Evolutionary conservation across 2,329 filamentous ascomycete genomes (phyloP), one percentile per base, ranked within the genome.

Genomic region (Apiospora sp.): DNA sequence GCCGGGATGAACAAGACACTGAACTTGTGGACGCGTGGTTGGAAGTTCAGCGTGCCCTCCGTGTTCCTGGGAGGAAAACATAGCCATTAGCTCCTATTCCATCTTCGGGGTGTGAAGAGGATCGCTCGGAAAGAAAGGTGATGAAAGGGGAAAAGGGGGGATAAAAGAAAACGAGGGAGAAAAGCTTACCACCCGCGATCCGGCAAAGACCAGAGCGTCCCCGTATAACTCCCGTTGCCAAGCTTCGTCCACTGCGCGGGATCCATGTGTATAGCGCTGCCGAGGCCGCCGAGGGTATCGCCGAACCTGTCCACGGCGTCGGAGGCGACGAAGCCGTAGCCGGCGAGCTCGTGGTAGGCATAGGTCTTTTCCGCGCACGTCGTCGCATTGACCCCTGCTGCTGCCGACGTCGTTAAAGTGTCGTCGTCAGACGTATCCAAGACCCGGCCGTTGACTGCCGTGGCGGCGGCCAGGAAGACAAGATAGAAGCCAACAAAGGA

Each of bases 21-120:
- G 79, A 93, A 91, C 78, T 92, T 92, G 81, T 94, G 92, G 41
- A 94, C 86, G 46, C 92, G 87, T 3, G 88, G 87, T 75, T 93
- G 89, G 79, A 87, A 93, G 79, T 93, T 93, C 24, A 92, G 75
- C 12, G 92, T 93, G 64, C 91, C 92, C 76, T 93, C 84, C 0
- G 92, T 93, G 78, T 94, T 94, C 91, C 79, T 80, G n/a, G n/a
- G n/a, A n/a, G n/a, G n/a, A n/a, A n/a, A n/a, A n/a, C n/a, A n/a
- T n/a, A n/a, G n/a, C n/a, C n/a, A n/a, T n/a, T n/a, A n/a, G n/a
- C n/a, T n/a, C n/a, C n/a, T n/a, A n/a, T n/a, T 7, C 37, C 27
- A 12, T 19, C 27, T 16, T 22, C 7, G 14, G 24, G n/a, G n/a
- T n/a, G n/a, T n/a, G n/a, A n/a, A n/a, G 7, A 30, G 10, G 8